phyloP scores from a whole-genome alignment of 257 asterid genomes.

The Solanum lycopersicoides region DNA sequence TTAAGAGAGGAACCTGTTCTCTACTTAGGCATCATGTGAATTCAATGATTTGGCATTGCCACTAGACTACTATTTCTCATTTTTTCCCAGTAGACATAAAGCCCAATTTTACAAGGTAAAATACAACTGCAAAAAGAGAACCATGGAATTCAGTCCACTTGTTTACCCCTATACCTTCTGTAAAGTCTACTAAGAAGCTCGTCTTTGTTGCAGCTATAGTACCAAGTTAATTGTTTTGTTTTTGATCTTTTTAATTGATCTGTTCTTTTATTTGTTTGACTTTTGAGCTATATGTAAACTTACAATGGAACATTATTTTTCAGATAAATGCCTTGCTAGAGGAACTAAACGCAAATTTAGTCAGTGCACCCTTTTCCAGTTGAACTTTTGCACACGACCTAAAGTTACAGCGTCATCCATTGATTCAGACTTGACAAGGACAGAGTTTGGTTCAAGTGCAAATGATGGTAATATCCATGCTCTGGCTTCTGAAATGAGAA shows the following conservation, averaged over 20 bases:
- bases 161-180: background rate
- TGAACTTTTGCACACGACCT: constrained; percentile 51
- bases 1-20: background rate
- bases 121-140: background rate
- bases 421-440: constrained; percentile 9
- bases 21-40: background rate
- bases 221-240: background rate
- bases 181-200: background rate
- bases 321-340: constrained; percentile 72
- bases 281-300: background rate
- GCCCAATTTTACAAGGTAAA: background rate
- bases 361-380: constrained; percentile 72
- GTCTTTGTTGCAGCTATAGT: background rate
- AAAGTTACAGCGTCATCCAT: constrained; percentile 20
- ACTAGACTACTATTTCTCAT: background rate
- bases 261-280: background rate
- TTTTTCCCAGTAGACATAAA: background rate
- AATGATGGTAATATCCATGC: constrained; percentile 1
- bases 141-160: background rate
- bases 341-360: constrained; percentile 71
- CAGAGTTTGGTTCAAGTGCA: constrained; percentile 2
- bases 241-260: background rate
- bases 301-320: constrained; percentile 9
- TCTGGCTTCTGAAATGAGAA: constrained; percentile 3
- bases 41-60: background rate